Base-by-base conservation (phyloP, 345 rosid species). In the Schrenkiella parvula region DNA sequence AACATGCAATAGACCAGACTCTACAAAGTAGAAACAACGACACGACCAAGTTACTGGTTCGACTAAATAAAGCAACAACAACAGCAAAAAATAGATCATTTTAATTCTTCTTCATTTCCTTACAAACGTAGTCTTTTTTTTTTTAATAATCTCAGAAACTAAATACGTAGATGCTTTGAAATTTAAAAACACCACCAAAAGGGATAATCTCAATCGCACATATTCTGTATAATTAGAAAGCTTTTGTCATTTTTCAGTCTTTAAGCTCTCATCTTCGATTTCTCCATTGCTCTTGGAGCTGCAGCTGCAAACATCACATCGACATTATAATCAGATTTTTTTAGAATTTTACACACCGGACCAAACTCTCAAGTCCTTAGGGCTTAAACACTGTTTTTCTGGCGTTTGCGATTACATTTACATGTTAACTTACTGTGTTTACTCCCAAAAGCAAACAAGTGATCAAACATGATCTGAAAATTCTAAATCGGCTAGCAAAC, bases 181-280 rank as follows among this genome's bases (percentile, higher is more conserved):
- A 53, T 48, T 73, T 10, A 26, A 37, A 35, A 73, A 46, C 69
- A 74, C 69, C 73, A 62, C 65, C 74, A 69, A 75, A 53, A 44
- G 59, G 35, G 55, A 55, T 18, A 21, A 38, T 29, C 67, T 63
- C 56, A 32, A 43, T 54, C 50, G 43, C 70, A 75, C 58, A 68
- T 75, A 68, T 61, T 68, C 26, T 62, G 44, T 68, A 53, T 76
- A 76, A 70, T 76, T 70, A 76, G 72, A 75, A 68, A 56, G 66
- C 80, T 44, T 64, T 21, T 15, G 39, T 48, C 68, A 59, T 48
- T 32, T 66, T 66, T 48, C 41, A 43, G 4, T 53, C 47, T 66
- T 64, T 46, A 76, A 70, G 72, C 80, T 70, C 72, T 76, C 71
- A 57, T 76, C 65, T 76, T 76, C 1, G 80, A 47, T 47, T 76